These are phyloP conservation scores for Colletotrichum gloeosporioides DNA, from an alignment of 2,329 filamentous ascomycete species.

Conservation along the genomic window DNA sequence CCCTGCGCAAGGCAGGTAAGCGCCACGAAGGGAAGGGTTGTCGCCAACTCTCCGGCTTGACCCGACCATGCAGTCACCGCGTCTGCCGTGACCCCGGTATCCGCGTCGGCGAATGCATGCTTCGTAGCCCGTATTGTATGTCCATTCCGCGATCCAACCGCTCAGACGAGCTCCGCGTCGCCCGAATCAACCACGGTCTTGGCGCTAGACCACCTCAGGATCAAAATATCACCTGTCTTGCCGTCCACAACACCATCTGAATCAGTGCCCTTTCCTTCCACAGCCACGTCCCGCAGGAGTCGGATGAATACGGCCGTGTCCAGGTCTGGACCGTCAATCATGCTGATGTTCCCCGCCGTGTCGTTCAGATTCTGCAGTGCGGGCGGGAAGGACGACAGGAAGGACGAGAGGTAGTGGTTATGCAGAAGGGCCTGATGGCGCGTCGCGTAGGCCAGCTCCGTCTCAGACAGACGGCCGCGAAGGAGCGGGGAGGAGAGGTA, in stretches of 20 bases:
- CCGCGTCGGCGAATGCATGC: background rate
- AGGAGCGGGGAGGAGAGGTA: conserved; percentile 66
- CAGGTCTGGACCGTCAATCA: conserved; percentile 88
- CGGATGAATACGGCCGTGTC: conserved; percentile 87
- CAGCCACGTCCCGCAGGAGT: conserved; percentile 65
- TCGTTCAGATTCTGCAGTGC: conserved; percentile 87
- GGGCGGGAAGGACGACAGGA: conserved; percentile 81
- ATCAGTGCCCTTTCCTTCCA: conserved; percentile 68
- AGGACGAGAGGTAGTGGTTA: conserved; percentile 84
- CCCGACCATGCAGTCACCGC: conserved; percentile 46
- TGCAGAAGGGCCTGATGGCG: conserved; percentile 86
- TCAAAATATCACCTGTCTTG: conserved; percentile 67
- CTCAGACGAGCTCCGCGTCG: conserved; percentile 64
- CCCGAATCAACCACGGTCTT: conserved; percentile 62
- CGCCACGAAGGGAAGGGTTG: background rate
- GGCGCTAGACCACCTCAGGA: conserved; percentile 77
- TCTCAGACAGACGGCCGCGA: conserved; percentile 70
- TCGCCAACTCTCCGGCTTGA: conserved; percentile 29
- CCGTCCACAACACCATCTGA: conserved; percentile 65
- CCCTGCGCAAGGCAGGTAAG: background rate
- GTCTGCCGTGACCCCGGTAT: conserved; percentile 54
- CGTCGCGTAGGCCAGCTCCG: conserved; percentile 82
- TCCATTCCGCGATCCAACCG: background rate
- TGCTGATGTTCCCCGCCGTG: conserved; percentile 84
- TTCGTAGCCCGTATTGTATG: background rate